These are phyloP conservation scores for Prunus padus DNA, from an alignment of 306 rosid genomes.

Conservation along the genomic window DNA sequence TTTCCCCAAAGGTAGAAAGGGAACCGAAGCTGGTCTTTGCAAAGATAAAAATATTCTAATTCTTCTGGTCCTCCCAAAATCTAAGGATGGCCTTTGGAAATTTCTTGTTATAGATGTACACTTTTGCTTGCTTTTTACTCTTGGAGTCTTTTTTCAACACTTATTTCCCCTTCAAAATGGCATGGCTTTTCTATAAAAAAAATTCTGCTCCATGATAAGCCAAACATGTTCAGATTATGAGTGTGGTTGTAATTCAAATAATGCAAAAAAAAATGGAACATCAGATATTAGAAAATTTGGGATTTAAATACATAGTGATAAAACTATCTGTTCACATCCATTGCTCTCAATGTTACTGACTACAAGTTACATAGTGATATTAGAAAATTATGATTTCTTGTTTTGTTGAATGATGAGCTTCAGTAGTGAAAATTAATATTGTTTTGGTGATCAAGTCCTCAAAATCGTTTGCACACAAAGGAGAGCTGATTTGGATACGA, in stretches of 20 bases:
- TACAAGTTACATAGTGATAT: conserved; percentile 23
- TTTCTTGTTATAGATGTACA: neutral
- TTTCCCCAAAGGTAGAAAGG: conserved; percentile 20
- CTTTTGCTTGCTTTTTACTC: neutral
- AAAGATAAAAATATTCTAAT: conserved; percentile 42
- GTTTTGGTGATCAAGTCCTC: no score
- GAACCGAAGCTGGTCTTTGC: conserved; percentile 32
- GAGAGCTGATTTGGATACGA: no score
- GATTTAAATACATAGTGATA: conserved; percentile 25
- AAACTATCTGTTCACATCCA: conserved; percentile 25
- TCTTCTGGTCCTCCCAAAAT: conserved; percentile 23
- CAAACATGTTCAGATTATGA: neutral
- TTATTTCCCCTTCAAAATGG: conserved; percentile 15
- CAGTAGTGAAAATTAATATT: no score
- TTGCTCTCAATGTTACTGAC: conserved; percentile 17
- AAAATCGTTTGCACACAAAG: no score
- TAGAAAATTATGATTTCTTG: no score
- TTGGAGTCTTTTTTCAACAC: neutral
- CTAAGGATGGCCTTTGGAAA: conserved; percentile 5
- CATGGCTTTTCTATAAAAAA: conserved; percentile 13
- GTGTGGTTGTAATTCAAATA: neutral
- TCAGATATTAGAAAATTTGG: neutral
- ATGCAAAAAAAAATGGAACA: neutral
- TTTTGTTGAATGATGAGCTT: no score
- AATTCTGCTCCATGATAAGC: conserved; percentile 3